These are phyloP conservation scores for Mucor racemosus DNA, from an alignment of 371 early-diverging fungal species.

Conservation along the genomic window DNA sequence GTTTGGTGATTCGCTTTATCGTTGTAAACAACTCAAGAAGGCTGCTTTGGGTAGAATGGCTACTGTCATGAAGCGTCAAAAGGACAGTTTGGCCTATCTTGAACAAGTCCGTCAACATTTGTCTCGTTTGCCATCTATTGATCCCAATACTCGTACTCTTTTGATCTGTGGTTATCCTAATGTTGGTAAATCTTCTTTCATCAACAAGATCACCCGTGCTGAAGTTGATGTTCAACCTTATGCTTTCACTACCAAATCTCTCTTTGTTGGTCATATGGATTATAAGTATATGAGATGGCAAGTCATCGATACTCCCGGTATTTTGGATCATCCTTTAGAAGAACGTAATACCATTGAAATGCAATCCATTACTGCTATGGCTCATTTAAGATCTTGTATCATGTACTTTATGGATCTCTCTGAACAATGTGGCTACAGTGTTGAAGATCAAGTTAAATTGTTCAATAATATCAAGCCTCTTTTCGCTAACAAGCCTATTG, in stretches of 20 bases:
- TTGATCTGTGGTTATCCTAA: constrained; percentile 99
- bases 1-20: constrained; percentile 99
- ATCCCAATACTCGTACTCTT: constrained; percentile 98
- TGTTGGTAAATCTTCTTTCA: constrained; percentile 99
- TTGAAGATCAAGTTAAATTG: constrained; percentile 92
- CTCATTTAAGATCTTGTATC: constrained; percentile 98
- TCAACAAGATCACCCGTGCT: constrained; percentile 99
- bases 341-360: constrained; percentile 99
- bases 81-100: constrained; percentile 97
- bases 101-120: constrained; percentile 99
- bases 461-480: constrained; percentile 98
- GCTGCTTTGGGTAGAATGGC: constrained; percentile 99
- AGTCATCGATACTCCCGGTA: constrained; percentile 99
- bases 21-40: constrained; percentile 99
- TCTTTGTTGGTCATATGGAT: constrained; percentile 99
- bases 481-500: constrained; percentile 97
- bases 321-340: constrained; percentile 99
- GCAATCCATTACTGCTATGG: constrained; percentile 99
- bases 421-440: constrained; percentile 99
- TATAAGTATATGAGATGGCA: constrained; percentile 99
- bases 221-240: constrained; percentile 99
- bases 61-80: constrained; percentile 99
- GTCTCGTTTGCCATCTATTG: constrained; percentile 97
- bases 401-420: constrained; percentile 99
- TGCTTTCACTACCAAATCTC: constrained; percentile 99